Percentiles rank a stretch among this genome's conserved stretches.
Conservation (phyloP, 1,284 basidiomycete genomes). For the Ustilago hordei region DNA sequence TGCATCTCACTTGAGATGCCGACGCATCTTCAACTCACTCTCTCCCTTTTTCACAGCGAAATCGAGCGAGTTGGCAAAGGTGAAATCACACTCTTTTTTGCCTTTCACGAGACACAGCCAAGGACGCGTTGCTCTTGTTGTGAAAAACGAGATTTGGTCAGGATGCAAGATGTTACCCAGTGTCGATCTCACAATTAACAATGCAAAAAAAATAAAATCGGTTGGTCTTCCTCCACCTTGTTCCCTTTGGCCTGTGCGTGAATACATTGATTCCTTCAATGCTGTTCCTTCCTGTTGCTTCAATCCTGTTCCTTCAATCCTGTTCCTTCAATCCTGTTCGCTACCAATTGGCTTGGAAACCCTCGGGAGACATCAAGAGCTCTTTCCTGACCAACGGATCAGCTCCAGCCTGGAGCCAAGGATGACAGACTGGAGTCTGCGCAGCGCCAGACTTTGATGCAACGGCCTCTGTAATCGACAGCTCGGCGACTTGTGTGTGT, state of each 20-base stretch:
- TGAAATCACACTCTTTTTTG: background rate
- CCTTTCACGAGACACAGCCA: constrained; percentile 6
- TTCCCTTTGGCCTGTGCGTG: background rate
- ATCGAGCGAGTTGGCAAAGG: background rate
- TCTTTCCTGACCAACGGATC: no score
- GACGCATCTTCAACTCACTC: no score
- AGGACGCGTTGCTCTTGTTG: background rate
- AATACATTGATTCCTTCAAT: no score
- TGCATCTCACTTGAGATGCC: no score
- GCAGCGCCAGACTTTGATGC: background rate
- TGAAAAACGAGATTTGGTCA: background rate
- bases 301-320: background rate
- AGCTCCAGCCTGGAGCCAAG: background rate
- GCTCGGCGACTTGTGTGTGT: background rate
- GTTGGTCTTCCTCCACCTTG: background rate
- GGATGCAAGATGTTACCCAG: no score
- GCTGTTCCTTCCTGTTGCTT: background rate
- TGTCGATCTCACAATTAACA: background rate
- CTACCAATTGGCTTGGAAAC: background rate
- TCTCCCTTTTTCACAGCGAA: background rate
- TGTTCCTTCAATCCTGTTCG: background rate
- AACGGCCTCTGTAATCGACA: background rate
- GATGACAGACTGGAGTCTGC: background rate
- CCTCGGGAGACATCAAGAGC: no score
- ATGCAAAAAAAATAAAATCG: background rate